These are phyloP conservation scores for Pelargonium nanum DNA, from an alignment of 345 rosid species.

Conservation along the genomic window DNA sequence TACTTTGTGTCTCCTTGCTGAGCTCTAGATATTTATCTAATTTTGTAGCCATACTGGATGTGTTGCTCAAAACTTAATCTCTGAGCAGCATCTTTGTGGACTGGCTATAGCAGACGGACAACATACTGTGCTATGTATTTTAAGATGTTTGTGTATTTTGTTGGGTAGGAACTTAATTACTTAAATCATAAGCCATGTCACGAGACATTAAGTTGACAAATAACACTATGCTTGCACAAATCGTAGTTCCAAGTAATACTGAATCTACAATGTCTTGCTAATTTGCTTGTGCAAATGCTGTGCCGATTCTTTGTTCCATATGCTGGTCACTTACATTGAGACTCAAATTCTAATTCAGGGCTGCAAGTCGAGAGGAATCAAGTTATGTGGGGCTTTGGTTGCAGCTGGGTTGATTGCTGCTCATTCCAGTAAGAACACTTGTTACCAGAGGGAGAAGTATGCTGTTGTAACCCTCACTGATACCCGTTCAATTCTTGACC, in stretches of 20 bases:
- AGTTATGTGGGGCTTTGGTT: conserved; percentile 49
- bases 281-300: not conserved
- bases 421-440: conserved; percentile 19
- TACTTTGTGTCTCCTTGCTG: no score
- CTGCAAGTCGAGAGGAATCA: conserved; percentile 51
- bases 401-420: conserved; percentile 59
- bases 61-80: not conserved
- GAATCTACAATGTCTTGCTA: not conserved
- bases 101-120: no score
- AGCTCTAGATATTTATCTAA: no score
- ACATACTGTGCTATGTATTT: no score
- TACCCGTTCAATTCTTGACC: conserved; percentile 50
- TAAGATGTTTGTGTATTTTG: not conserved
- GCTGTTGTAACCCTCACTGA: conserved; percentile 49
- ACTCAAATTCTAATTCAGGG: conserved; percentile 22
- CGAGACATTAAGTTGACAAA: no score
- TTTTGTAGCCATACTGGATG: not conserved
- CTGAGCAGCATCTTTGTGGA: not conserved
- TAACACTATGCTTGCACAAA: no score
- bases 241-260: no score
- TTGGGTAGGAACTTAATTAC: no score
- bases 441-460: conserved; percentile 34
- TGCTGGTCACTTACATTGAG: not conserved
- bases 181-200: no score
- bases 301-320: not conserved